Conservation (phyloP, 1,284 basidiomycete species). For the Cryptococcus sp. region DNA sequence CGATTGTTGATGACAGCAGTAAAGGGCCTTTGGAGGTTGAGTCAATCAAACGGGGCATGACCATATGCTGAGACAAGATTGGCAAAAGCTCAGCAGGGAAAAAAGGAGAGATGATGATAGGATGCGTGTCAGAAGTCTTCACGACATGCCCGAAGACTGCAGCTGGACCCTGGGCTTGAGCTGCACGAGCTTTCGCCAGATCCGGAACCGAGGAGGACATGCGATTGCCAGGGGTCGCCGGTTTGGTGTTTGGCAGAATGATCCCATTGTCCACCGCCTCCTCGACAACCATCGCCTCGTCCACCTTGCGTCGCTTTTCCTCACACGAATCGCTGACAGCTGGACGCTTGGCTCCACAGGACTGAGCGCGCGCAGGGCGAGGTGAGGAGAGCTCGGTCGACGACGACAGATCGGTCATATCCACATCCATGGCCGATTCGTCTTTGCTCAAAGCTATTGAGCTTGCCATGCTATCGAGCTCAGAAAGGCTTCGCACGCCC, state of each 20-base stretch:
- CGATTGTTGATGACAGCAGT: slow-evolving; percentile 38
- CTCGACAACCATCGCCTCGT: slow-evolving; percentile 45
- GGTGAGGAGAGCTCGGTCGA: slow-evolving; percentile 9
- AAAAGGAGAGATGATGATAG: slow-evolving; percentile 69
- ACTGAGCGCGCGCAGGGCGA: slow-evolving; percentile 32
- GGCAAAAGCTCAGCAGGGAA: slow-evolving; percentile 39
- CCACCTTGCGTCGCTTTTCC: slow-evolving; percentile 44
- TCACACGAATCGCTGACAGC: slow-evolving; percentile 18
- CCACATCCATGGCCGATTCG: slow-evolving; percentile 41
- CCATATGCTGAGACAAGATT: slow-evolving; percentile 35
- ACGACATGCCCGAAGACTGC: slow-evolving; percentile 40
- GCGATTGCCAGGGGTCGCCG: slow-evolving; percentile 1
- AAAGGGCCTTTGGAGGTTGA: slow-evolving; percentile 13
- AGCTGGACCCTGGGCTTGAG: slow-evolving; percentile 2
- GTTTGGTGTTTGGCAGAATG: slow-evolving; percentile 19
- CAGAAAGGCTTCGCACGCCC: slow-evolving; percentile 21
- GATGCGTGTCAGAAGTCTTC: slow-evolving; percentile 80
- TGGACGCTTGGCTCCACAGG: slow-evolving; percentile 47
- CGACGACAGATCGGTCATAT: slow-evolving; percentile 9
- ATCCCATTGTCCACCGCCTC: slow-evolving; percentile 36
- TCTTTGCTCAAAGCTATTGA: slow-evolving; percentile 29
- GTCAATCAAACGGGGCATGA: slow-evolving; percentile 24
- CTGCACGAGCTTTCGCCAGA: slow-evolving; percentile 12
- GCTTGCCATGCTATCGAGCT: slow-evolving; percentile 34
- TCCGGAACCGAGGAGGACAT: slow-evolving; percentile 38